Evolutionary conservation across 371 early-diverging fungal species (phyloP), one percentile per base, ranked within the genome.

Genomic region (Rhizopus arrhizus): DNA sequence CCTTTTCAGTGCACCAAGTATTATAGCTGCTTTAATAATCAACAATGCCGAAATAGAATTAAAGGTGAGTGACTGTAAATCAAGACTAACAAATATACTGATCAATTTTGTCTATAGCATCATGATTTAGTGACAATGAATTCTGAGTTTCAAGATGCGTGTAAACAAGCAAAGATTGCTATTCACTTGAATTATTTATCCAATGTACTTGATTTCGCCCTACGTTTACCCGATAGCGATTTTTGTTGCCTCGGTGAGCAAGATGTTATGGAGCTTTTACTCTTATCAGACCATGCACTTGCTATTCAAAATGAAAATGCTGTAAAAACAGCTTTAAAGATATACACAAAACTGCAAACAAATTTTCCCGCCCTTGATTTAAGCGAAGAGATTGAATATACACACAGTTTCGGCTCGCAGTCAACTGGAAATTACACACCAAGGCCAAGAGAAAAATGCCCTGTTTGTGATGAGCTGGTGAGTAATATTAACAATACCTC

Each of bases 401-500:
- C 47, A 4, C 48, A 29, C 28, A 56, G 49, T 3, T 54, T 58
- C 58, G 43, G 47, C 7, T 12, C 28, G 13, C 47, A 48, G 28
- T 43, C 59, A 33, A 45, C 64, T 46, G 48, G 53, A n/a, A 56
- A 56, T 10, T 71, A 68, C 42, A 68, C 58, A 42, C 28, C 28
- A 13, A 52, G 42, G n/a, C 55, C 59, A 40, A 49, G 71, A 58
- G 56, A 64, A 28, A 59, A 59, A 9, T 71, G 71, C 38, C 71
- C 61, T 12, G 67, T 68, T 3, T 71, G 71, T 35, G 56, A 51
- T 9, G 67, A 57, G 9, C 13, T 15, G 10, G 60, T 68, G 0
- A 22, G 50, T 10, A 8, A 46, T 7, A 51, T 68, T 16, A 46
- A 46, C n/a, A 38, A 40, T 50, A 58, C 50, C 12, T 41, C 22